A percentile compares a stretch with the other conserved stretches of the same genome.
Evolutionary conservation across 2,329 filamentous ascomycete species (phyloP).

Genomic region (Orbilia brochopaga): DNA sequence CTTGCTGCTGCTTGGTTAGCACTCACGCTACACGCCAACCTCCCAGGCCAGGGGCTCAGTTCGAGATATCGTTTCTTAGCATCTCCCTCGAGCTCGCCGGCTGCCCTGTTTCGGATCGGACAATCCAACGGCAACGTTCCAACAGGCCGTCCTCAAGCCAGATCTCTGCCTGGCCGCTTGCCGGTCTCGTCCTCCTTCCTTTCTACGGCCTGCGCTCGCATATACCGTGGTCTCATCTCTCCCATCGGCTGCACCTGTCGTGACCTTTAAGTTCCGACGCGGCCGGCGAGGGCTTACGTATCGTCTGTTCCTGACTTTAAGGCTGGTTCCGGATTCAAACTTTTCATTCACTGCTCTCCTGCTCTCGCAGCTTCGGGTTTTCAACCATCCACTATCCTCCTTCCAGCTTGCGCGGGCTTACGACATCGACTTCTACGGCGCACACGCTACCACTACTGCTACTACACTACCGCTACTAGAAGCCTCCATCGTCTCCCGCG

Average conservation of each 20-base stretch:
- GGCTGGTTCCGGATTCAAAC: conserved; percentile 13
- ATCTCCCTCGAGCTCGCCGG: not conserved
- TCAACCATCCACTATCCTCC: not conserved
- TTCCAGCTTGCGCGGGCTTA: not conserved
- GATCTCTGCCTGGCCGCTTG: conserved; percentile 14
- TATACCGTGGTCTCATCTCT: conserved; percentile 16
- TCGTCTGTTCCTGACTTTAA: conserved; percentile 27
- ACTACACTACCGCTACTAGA: not conserved
- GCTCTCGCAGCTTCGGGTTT: not conserved
- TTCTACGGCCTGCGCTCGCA: not conserved
- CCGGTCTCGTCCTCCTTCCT: conserved; percentile 6
- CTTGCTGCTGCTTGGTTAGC: too few species aligned
- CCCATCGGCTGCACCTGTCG: not conserved
- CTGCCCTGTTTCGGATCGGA: conserved; percentile 3
- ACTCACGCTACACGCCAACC: too few species aligned
- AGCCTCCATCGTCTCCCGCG: not conserved
- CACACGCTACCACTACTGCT: conserved; percentile 1
- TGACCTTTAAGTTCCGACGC: conserved; percentile 3
- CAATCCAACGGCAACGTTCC: conserved; percentile 1
- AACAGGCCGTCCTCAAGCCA: conserved; percentile 30
- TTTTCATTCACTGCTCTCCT: not conserved
- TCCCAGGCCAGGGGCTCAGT: too few species aligned
- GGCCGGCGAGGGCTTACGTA: not conserved
- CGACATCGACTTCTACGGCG: conserved; percentile 7
- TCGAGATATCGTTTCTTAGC: too few species aligned